phyloP scores from a whole-genome alignment of 1,284 basidiomycete genomes.

The Neotropicomus parvogracilis region DNA sequence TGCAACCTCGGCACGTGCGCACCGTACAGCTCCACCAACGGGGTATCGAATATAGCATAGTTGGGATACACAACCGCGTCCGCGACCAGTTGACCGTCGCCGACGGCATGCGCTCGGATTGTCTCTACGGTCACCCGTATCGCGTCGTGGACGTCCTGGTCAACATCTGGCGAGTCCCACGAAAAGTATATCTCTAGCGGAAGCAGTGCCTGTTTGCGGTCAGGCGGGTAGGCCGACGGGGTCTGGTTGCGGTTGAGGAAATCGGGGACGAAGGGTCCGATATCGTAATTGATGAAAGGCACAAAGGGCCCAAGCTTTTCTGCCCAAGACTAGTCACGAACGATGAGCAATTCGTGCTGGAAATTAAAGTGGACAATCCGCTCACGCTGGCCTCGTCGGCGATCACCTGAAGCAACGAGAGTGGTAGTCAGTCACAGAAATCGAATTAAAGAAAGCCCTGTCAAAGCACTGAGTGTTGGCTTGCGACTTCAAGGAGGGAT shows the following conservation, averaged over 20 bases:
- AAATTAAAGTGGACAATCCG: not conserved
- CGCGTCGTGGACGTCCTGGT: slow-evolving; percentile 40
- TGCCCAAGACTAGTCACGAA: slow-evolving; percentile 10
- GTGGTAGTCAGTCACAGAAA: slow-evolving; percentile 12
- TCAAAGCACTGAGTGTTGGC: not conserved
- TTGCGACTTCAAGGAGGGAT: not conserved
- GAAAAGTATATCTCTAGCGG: slow-evolving; percentile 50
- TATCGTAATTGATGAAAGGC: slow-evolving; percentile 40
- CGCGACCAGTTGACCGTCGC: slow-evolving; percentile 22
- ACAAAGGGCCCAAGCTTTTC: slow-evolving; percentile 18
- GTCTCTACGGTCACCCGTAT: slow-evolving; percentile 36
- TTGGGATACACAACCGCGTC: slow-evolving; percentile 43
- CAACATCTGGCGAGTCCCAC: slow-evolving; percentile 37
- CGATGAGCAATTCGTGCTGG: not conserved
- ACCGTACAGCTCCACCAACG: slow-evolving; percentile 45
- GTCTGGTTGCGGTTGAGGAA: slow-evolving; percentile 40
- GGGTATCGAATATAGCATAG: slow-evolving; percentile 49
- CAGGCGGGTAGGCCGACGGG: slow-evolving; percentile 47
- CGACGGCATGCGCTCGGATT: slow-evolving; percentile 25
- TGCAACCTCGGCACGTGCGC: slow-evolving; percentile 39
- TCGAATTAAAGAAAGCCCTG: slow-evolving; percentile 17
- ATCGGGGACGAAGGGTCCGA: slow-evolving; percentile 53
- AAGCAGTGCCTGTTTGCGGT: slow-evolving; percentile 36
- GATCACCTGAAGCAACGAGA: slow-evolving; percentile 11
- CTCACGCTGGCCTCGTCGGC: slow-evolving; percentile 18